Base-by-base conservation (phyloP, 805 yeast species). In the Yarrowia bubula region DNA sequence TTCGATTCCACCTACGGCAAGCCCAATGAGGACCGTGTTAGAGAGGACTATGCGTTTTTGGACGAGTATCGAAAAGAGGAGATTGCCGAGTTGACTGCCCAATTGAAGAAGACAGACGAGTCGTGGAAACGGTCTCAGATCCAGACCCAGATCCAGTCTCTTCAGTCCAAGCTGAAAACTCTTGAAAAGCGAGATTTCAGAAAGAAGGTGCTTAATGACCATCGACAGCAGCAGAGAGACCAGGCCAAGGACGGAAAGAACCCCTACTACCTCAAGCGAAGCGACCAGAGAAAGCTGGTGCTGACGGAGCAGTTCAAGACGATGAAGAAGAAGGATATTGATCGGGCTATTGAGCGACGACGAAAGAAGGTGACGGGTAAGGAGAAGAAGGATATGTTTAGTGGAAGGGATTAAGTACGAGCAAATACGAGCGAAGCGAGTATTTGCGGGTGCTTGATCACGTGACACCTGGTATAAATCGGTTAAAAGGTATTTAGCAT, bases 1-100 rank as follows among this genome's bases (percentile, higher is more conserved):
- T 95, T 95, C 74, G 97, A 95, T 75, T 83, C 93, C 2, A 92
- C 97, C 0, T 85, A 85, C 68, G 98, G 98, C 66, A 88, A 85
- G 70, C 90, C 95, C 0, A 93, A 92, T 73, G 76, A 83, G 66
- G 77, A 80, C 37, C 80, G 81, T 66, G 83, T 89, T 15, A 80
- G 98, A 67, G 84, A 85, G 71, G 87, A 93, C 71, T 95, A 95
- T 77, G 82, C 84, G 48, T 95, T 95, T 73, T 77, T 95, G 66
- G 96, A 92, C 75, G 92, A 88, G 43, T 95, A 95, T 74, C 82
- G 98, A 74, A 80, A 86, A 68, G 75, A 79, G 8, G 99, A 95
- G 73, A 80, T 95, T 42, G 69, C 76, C 1, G 84, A 86, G 47
- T 80, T 93, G 79, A 79, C 84, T 58, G 68, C 74, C 17, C 74